Percentiles rank a stretch among this genome's conserved stretches.
phyloP scores from a whole-genome alignment of 2,329 filamentous ascomycete species.

The Calonectria pteridis region DNA sequence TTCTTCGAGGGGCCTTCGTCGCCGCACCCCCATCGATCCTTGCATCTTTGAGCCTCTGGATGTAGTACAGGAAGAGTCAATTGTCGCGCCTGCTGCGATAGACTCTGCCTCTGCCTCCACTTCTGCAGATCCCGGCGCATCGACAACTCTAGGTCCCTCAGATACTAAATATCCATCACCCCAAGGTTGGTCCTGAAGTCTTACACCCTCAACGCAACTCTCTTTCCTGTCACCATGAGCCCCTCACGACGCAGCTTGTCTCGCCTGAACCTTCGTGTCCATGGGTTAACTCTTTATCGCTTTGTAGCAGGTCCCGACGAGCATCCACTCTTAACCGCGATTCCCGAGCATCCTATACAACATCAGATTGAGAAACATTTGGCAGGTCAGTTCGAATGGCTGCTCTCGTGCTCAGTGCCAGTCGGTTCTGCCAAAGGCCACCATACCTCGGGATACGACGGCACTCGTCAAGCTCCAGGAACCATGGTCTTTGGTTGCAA shows the following conservation, averaged over 20 bases:
- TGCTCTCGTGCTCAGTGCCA: conserved; percentile 56
- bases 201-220: not conserved
- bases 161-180: conserved; percentile 1
- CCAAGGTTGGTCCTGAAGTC: conserved; percentile 33
- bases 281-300: conserved; percentile 31
- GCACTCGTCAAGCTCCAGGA: conserved; percentile 28
- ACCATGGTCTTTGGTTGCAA: conserved; percentile 65
- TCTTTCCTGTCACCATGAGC: not conserved
- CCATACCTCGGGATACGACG: conserved; percentile 27
- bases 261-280: not conserved
- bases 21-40: conserved; percentile 47
- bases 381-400: conserved; percentile 64
- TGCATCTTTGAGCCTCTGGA: conserved; percentile 51
- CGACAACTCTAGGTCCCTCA: conserved; percentile 10
- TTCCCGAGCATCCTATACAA: conserved; percentile 39
- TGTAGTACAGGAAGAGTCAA: conserved; percentile 48
- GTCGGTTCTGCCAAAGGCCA: conserved; percentile 38
- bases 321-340: conserved; percentile 44
- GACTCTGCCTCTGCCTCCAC: conserved; percentile 6
- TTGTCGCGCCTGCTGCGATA: conserved; percentile 15
- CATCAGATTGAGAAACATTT: conserved; percentile 57
- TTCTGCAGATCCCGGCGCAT: conserved; percentile 6
- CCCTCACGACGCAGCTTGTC: not conserved
- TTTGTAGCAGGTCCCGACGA: conserved; percentile 23
- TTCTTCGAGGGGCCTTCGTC: conserved; percentile 41